Base-by-base conservation (phyloP, 164 flowering plant species). In the Houttuynia cordata region DNA sequence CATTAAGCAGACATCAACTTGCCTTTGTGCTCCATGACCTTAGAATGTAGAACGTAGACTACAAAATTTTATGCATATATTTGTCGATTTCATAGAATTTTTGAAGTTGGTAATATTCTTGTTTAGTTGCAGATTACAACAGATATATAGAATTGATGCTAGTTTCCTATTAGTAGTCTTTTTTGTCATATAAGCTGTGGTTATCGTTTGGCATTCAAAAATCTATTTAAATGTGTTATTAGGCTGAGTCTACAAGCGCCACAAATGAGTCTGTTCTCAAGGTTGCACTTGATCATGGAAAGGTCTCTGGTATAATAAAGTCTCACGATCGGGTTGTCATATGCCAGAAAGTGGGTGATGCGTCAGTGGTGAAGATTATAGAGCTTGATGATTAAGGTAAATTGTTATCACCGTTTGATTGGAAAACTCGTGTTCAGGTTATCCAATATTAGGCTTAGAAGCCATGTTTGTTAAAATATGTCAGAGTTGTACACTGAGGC, bases 281-380 rank as follows among this genome's bases (percentile, higher is more conserved):
- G 78, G 94, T 85, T 64, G 94, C 97, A 17, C 79, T 91, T 24
- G 97, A 88, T 59, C 84, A 88, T 58, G 97, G 97, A 54, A 88
- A 83, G 68, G 73, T 77, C 2, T 64, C 83, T 0, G 96, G 97
- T 57, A 79, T 91, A 14, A 73, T 91, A 39, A 91, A 86, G 68
- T 73, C 97, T 1, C 97, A 91, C 55, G 97, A 91, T 53, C 80
- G 97, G 13, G 96, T 88, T 23, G 97, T 91, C 21, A 78, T 91
- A 49, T 91, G 92, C 80, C 97, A 91, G 80, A 91, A 91, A 65
- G 83, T 91, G 24, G 97, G 97, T 8, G 97, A 91, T 77, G 79
- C 94, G 21, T 85, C 97, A 14, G 94, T 91, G 34, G 90, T 91
- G 57, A 88, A 88, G 78, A 86, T 88, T 53, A 83, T 91, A 37